Evolutionary conservation across 169 alveolate genomes (phyloP), one percentile per base, ranked within the genome.

Genomic region (Cryptosporidium ryanae): DNA sequence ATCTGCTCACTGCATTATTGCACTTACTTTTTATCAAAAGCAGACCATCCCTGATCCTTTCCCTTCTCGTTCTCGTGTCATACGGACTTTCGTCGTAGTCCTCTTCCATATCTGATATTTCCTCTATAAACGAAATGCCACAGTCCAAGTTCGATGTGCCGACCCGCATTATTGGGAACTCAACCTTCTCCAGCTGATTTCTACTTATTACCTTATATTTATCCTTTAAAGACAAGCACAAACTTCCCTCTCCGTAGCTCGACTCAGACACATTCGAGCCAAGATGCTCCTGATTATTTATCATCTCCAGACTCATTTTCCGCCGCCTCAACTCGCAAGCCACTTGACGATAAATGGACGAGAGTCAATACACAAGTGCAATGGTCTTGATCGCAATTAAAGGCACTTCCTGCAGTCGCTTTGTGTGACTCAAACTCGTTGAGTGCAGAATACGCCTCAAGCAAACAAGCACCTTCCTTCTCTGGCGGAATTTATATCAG

Each of bases 61-160:
- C 50, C 15, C 49, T 76, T 25, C 31, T 59, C 2, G 71, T 21
- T 17, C 18, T 59, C 21, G 21, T 44, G 15, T 65, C 61, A 65
- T 2, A 32, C 31, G 52, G 25, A 32, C 61, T 61, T 76, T 76
- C 76, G 10, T 70, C 84, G 59, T 13, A 59, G n/a, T 76, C 87
- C 25, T 76, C 87, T 25, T 76, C 87, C 18, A 76, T 25, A 25
- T 59, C 87, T 2, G 87, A 68, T n/a, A 68, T 68, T 31, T 68
- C 83, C 23, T 68, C 67, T 46, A 68, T 68, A 25, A 68, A 68
- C 17, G 83, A 68, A 31, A 68, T 76, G 1, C 87, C 87, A 76
- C 68, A 38, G 6, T 76, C 87, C 25, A 76, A 34, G 38, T 46
- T 76, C 12, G 68, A 32, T 32, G 76, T 59, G 5, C 52, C 71